phyloP scores from a whole-genome alignment of 208 protist genomes.

The Acanthamoeba lenticulata region DNA sequence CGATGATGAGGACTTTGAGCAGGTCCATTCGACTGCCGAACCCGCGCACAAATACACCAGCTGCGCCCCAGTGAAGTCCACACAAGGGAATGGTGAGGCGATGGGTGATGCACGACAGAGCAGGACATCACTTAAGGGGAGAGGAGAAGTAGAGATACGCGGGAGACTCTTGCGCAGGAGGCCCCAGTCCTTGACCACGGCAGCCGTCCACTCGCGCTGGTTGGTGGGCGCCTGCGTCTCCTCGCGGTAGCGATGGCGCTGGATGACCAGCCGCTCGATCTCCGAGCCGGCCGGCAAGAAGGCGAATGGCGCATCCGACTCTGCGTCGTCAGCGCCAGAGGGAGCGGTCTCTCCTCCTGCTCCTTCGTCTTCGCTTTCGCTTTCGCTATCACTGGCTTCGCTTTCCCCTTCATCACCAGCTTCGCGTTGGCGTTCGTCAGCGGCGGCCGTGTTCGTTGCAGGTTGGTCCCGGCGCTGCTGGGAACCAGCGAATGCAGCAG shows the following conservation, averaged over 20 bases:
- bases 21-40: slow-evolving; percentile 31
- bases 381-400: neutral
- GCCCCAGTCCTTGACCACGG: slow-evolving; percentile 13
- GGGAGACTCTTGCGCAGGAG: neutral
- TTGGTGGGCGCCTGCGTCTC: neutral
- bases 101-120: neutral
- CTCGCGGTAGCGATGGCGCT: neutral
- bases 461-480: neutral
- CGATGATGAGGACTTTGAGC: slow-evolving; percentile 31
- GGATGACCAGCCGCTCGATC: neutral
- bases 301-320: neutral
- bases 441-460: neutral
- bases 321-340: neutral
- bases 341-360: neutral
- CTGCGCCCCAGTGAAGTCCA: neutral
- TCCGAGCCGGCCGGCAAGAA: slow-evolving; percentile 30
- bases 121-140: too few relatives aligned
- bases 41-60: neutral
- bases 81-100: neutral
- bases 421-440: neutral
- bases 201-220: slow-evolving; percentile 5
- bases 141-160: neutral
- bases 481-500: neutral
- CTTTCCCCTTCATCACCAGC: neutral
- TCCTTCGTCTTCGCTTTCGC: neutral